A percentile compares a stretch with the other conserved stretches of the same genome.
Conservation (phyloP, 2,329 filamentous ascomycete species). For the Plenodomus tracheiphilus region DNA sequence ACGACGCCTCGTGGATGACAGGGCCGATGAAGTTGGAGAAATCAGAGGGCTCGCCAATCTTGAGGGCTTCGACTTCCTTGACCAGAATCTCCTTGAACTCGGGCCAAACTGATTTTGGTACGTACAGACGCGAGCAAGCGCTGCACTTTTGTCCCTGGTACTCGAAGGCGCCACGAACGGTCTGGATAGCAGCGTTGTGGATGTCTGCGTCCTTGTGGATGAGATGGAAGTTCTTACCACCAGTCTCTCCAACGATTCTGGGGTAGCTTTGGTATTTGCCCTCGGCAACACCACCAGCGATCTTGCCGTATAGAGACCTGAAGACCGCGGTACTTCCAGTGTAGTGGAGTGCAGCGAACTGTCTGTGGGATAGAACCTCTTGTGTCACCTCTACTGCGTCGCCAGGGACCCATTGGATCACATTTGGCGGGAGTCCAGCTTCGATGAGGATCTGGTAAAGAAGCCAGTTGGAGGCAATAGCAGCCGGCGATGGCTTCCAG, state of each 20-base stretch:
- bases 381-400: conserved; percentile 83
- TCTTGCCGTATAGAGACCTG: conserved; percentile 83
- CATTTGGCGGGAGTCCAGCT: conserved; percentile 83
- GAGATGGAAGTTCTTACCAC: conserved; percentile 92
- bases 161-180: conserved; percentile 84
- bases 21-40: conserved; percentile 83
- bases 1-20: conserved; percentile 80
- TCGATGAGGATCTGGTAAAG: conserved; percentile 89
- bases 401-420: conserved; percentile 92
- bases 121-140: conserved; percentile 78
- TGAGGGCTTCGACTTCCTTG: conserved; percentile 70
- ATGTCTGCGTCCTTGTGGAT: conserved; percentile 78
- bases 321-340: conserved; percentile 93
- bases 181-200: conserved; percentile 77
- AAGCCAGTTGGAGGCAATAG: conserved; percentile 89
- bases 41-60: conserved; percentile 70
- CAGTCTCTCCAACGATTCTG: conserved; percentile 86
- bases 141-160: conserved; percentile 93
- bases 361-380: conserved; percentile 71
- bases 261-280: conserved; percentile 85
- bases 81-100: conserved; percentile 69
- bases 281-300: conserved; percentile 77
- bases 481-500: conserved; percentile 93
- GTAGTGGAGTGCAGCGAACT: conserved; percentile 92
- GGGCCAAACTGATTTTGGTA: conserved; percentile 74